These are phyloP conservation scores for Aquilaria agallochum DNA, from an alignment of 441 rosid species.

Conservation along the genomic window DNA sequence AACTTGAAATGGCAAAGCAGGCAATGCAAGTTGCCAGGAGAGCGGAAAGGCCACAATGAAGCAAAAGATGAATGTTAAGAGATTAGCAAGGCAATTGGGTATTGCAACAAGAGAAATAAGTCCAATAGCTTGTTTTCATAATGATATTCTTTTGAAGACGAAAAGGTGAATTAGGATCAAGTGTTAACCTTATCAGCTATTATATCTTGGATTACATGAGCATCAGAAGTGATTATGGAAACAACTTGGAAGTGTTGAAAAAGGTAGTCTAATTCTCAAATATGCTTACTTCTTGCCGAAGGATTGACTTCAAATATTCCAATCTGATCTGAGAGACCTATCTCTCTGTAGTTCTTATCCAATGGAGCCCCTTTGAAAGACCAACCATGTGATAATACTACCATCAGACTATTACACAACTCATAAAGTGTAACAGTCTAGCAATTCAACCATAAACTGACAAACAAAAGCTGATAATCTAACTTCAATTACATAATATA, in stretches of 20 bases:
- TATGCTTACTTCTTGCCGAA: conserved; percentile 38
- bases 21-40: conserved; percentile 36
- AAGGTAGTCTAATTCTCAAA: conserved; percentile 34
- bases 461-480: conserved; percentile 38
- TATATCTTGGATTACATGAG: conserved; percentile 35
- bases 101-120: conserved; percentile 19
- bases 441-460: conserved; percentile 3
- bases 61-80: conserved; percentile 28
- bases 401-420: neutral
- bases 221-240: conserved; percentile 35
- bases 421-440: neutral
- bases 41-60: conserved; percentile 30
- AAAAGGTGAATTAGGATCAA: neutral
- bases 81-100: conserved; percentile 32
- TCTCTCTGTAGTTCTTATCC: conserved; percentile 49
- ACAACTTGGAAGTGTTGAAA: conserved; percentile 30
- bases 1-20: conserved; percentile 35
- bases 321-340: conserved; percentile 38
- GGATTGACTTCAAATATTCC: conserved; percentile 39
- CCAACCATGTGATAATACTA: neutral
- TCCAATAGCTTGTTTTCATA: neutral
- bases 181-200: conserved; percentile 35
- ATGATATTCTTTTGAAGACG: neutral
- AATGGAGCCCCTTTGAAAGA: conserved; percentile 38
- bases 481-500: conserved; percentile 24